These are phyloP conservation scores for Backusella sp. DNA, from an alignment of 192 early-diverging fungal species.

Conservation along the genomic window DNA sequence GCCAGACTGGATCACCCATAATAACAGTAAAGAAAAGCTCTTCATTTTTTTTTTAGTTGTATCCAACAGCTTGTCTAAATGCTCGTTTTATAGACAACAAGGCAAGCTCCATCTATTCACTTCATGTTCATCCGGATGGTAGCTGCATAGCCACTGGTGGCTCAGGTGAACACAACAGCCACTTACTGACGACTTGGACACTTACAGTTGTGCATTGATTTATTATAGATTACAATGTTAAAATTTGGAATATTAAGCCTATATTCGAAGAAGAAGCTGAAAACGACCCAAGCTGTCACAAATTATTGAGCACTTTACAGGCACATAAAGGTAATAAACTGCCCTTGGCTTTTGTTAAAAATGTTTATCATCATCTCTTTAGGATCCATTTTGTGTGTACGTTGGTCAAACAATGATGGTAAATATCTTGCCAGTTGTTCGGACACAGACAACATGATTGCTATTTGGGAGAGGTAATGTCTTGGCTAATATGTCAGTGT, in stretches of 20 bases:
- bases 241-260: conserved; percentile 81
- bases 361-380: neutral
- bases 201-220: neutral
- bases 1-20: conserved; percentile 71
- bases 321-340: conserved; percentile 72
- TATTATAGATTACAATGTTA: conserved; percentile 75
- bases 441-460: conserved; percentile 84
- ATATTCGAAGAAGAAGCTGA: conserved; percentile 53
- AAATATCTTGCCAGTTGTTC: conserved; percentile 84
- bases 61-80: conserved; percentile 20
- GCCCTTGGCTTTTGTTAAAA: neutral
- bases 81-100: conserved; percentile 34
- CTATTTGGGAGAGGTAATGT: conserved; percentile 76
- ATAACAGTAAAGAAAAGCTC: conserved; percentile 57
- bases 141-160: conserved; percentile 83
- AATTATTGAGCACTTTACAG: conserved; percentile 77
- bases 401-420: conserved; percentile 74
- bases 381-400: conserved; percentile 85
- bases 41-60: too few species aligned
- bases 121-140: conserved; percentile 85
- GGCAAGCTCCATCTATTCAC: conserved; percentile 73
- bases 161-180: conserved; percentile 49
- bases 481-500: too few species aligned
- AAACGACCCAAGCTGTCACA: conserved; percentile 46
- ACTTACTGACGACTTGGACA: neutral